Evolutionary conservation across 106 monocot genomes (phyloP).

Genomic region (Dactylorhiza incarnata): DNA sequence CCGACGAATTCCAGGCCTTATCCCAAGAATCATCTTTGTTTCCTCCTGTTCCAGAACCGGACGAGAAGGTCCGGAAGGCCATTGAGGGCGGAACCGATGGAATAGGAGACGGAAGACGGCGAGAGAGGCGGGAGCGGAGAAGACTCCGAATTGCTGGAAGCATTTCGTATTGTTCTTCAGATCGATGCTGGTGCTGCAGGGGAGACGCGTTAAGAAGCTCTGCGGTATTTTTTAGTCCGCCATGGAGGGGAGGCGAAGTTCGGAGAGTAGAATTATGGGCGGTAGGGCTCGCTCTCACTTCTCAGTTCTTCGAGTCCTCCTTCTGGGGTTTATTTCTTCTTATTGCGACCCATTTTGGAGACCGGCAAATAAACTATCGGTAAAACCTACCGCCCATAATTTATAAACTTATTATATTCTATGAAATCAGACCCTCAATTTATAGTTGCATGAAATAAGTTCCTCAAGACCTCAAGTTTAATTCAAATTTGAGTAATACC

Average conservation of each 20-base stretch:
- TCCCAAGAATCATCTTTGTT: conserved; percentile 8
- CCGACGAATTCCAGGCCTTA: conserved; percentile 21
- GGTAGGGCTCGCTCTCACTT: background rate
- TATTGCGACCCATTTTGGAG: too few relatives aligned
- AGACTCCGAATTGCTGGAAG: conserved; percentile 1
- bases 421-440: too few relatives aligned
- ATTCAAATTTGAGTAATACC: too few relatives aligned
- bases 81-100: conserved; percentile 12
- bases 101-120: conserved; percentile 10
- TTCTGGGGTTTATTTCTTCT: too few relatives aligned
- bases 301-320: too few relatives aligned
- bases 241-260: background rate
- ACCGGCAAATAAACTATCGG: too few relatives aligned
- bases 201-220: background rate
- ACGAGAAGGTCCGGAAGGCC: conserved; percentile 17
- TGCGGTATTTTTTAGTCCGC: background rate
- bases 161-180: background rate
- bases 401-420: too few relatives aligned
- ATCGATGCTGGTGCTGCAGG: background rate
- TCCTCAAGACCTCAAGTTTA: too few relatives aligned
- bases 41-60: conserved; percentile 11
- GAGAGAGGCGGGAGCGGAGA: conserved; percentile 12
- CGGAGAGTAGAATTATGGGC: background rate
- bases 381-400: too few relatives aligned
- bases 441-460: too few relatives aligned